Percentiles rank a stretch among this genome's conserved stretches.
Evolutionary conservation across 2,329 filamentous ascomycete genomes (phyloP).

Genomic region (Lizonia empirigonia): DNA sequence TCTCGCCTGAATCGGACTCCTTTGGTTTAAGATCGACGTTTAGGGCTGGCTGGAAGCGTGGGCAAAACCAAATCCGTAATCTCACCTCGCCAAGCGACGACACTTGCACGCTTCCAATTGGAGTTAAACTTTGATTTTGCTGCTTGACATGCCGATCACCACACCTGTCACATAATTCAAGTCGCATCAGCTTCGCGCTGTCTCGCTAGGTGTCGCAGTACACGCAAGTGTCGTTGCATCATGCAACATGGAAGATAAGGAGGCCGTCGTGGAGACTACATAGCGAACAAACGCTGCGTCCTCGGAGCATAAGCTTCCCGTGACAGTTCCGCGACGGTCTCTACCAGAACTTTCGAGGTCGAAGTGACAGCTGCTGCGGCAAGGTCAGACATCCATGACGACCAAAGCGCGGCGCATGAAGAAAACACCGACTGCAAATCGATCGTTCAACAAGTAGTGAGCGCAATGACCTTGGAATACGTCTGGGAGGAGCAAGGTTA

Average conservation of each 20-base stretch:
- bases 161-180: slow-evolving; percentile 14
- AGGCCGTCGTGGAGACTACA: slow-evolving; percentile 1
- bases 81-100: slow-evolving; percentile 18
- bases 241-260: background rate
- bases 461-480: background rate
- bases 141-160: slow-evolving; percentile 20
- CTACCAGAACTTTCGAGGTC: background rate
- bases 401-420: slow-evolving; percentile 2
- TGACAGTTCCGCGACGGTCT: slow-evolving; percentile 1
- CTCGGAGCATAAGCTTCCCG: background rate
- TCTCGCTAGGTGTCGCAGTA: background rate
- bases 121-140: slow-evolving; percentile 5
- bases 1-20: slow-evolving; percentile 11
- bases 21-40: slow-evolving; percentile 25
- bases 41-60: slow-evolving; percentile 27
- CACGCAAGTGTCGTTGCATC: background rate
- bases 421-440: background rate
- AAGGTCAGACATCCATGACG: background rate
- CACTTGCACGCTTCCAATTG: slow-evolving; percentile 26
- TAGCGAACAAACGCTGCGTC: background rate
- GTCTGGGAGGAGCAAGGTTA: background rate
- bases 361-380: slow-evolving; percentile 1
- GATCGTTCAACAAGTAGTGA: background rate
- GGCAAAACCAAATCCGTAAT: slow-evolving; percentile 24
- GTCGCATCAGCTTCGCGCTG: slow-evolving; percentile 12